Base-by-base conservation (phyloP, 208 protist genomes). In the Histomonas meleagridis region DNA sequence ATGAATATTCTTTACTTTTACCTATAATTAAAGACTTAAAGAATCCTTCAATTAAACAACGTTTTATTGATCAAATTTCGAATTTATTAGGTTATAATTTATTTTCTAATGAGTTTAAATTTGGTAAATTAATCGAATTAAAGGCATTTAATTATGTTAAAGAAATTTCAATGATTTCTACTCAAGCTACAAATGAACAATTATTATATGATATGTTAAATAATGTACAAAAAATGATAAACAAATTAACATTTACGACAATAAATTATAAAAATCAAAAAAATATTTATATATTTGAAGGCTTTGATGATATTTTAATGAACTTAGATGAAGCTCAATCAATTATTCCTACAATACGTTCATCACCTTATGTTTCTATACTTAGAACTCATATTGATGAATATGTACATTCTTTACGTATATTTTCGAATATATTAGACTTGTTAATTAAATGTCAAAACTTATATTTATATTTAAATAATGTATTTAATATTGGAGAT, bases 341-440 rank as follows among this genome's bases (percentile, higher is more conserved):
- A 32, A 86, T 86, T 28, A 46, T 86, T 86, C 18, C 76, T 14
- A 86, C 76, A 38, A 46, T 86, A n/a, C 23, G 76, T 55, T 86
- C 76, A 55, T 86, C 76, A 14, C 23, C 46, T 40, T 86, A 86
- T 46, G 55, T 86, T 49, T 40, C 76, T n/a, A 46, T 46, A 32
- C 38, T 86, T 14, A 32, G 76, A 46, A 32, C 32, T 21, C 76
- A 93, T 49, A 93, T 95, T 7, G 94, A 94, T 57, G 70, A 92
- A 43, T 95, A 94, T 94, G 94, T 95, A 62, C 43, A 90, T 38
- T 55, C 60, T 48, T 81, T 95, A 10, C 62, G 49, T 51, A 91
- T 94, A 28, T 49, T 95, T 28, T 92, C 92, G 38, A 92, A 93
- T 28, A 86, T 46, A 55, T 28, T 86, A 5, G 76, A 86, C 32